Conservation (phyloP, 2,329 filamentous ascomycete species). For the Monosporascus sp. region DNA sequence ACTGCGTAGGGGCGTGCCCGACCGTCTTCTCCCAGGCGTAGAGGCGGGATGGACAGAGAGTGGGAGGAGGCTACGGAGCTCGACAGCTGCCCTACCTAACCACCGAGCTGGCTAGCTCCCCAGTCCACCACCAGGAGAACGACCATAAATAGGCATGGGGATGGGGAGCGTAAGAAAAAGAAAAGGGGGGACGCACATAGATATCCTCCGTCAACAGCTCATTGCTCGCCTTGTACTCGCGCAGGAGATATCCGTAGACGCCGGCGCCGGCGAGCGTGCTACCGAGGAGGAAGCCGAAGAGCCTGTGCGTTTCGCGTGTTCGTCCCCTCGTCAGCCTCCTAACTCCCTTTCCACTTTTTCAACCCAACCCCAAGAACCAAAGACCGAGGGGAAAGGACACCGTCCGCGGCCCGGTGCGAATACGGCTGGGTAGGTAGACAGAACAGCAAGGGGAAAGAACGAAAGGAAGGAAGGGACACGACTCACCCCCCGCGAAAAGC, state of each 20-base stretch:
- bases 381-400: neutral
- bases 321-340: neutral
- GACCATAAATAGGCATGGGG: neutral
- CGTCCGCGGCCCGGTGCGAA: too few relatives aligned
- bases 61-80: too few relatives aligned
- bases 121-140: too few relatives aligned
- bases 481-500: conserved; percentile 58
- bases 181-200: conserved; percentile 61
- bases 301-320: conserved; percentile 39
- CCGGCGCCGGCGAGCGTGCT: conserved; percentile 71
- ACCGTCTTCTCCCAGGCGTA: too few relatives aligned
- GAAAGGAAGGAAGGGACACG: neutral
- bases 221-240: conserved; percentile 91
- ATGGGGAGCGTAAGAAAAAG: neutral
- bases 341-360: neutral
- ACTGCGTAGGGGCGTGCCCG: too few relatives aligned
- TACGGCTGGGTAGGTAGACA: neutral
- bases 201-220: conserved; percentile 93
- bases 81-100: too few relatives aligned
- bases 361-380: too few relatives aligned
- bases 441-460: neutral
- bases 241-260: conserved; percentile 87
- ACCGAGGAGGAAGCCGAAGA: conserved; percentile 89
- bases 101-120: too few relatives aligned
- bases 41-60: too few relatives aligned